Percentiles rank a stretch among this genome's conserved stretches.
Evolutionary conservation across 768 basidiomycete species (phyloP).

Genomic region (Glaciozyma antarctica): DNA sequence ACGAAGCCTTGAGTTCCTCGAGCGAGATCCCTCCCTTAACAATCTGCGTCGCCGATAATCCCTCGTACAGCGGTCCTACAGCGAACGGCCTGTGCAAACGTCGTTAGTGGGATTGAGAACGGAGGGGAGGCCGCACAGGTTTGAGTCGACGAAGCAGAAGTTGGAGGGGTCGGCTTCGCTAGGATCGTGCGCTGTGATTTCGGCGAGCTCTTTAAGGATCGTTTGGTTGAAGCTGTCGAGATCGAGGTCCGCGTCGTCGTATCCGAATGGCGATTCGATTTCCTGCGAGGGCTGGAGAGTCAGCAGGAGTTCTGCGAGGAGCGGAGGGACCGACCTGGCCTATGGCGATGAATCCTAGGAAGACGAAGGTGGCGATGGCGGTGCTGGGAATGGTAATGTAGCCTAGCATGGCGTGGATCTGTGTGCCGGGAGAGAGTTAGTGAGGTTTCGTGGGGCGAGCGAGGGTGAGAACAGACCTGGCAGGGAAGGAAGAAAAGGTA

Average conservation of each 20-base stretch:
- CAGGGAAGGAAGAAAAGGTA: slow-evolving; percentile 1
- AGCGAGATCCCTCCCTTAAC: no score
- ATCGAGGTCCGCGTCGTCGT: background rate
- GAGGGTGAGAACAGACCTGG: background rate
- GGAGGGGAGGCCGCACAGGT: background rate
- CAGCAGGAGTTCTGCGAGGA: no score
- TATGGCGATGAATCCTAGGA: background rate
- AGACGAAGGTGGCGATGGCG: background rate
- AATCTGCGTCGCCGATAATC: no score
- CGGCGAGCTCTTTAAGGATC: background rate
- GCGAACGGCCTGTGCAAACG: no score
- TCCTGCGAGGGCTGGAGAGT: no score
- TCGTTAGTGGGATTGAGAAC: no score
- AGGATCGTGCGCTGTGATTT: background rate
- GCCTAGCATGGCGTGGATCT: background rate
- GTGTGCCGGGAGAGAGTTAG: no score
- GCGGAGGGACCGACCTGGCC: background rate
- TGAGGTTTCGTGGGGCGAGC: no score
- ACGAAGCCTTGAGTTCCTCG: no score
- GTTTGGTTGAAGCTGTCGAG: background rate
- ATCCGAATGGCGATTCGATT: no score
- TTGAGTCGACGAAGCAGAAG: slow-evolving; percentile 1
- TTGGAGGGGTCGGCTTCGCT: background rate
- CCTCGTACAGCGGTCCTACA: no score
- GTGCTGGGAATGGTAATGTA: background rate